Conservation (phyloP, 2,329 filamentous ascomycete genomes). For the Penicillium glabrum region DNA sequence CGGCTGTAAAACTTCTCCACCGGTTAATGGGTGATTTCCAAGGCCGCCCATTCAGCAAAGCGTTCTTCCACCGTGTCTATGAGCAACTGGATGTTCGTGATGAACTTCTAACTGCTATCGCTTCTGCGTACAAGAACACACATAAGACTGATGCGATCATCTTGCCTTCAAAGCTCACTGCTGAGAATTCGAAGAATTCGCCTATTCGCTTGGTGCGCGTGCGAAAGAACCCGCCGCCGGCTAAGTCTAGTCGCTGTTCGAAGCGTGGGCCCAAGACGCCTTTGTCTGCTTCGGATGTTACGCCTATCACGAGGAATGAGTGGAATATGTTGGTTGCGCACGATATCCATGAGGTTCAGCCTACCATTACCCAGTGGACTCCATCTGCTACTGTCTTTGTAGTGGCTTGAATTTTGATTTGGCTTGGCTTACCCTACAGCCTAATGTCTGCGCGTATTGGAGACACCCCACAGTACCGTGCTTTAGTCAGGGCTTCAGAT, state of each 20-base stretch:
- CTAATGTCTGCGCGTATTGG: not conserved
- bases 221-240: constrained; percentile 21
- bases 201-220: constrained; percentile 25
- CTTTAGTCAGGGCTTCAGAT: not conserved
- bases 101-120: constrained; percentile 37
- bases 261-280: constrained; percentile 41
- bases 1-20: constrained; percentile 42
- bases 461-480: not conserved
- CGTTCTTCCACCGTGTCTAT: constrained; percentile 45
- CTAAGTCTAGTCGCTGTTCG: constrained; percentile 18
- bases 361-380: constrained; percentile 39
- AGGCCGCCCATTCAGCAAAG: constrained; percentile 44
- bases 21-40: constrained; percentile 42
- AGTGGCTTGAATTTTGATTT: constrained; percentile 23
- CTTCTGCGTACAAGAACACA: constrained; percentile 33
- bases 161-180: constrained; percentile 23
- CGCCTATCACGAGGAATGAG: constrained; percentile 43
- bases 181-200: constrained; percentile 15
- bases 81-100: constrained; percentile 42
- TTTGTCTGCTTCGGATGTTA: constrained; percentile 44
- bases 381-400: constrained; percentile 35
- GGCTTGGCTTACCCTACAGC: not conserved
- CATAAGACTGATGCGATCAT: constrained; percentile 42
- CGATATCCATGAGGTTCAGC: constrained; percentile 30
- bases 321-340: constrained; percentile 41